These are phyloP conservation scores for Mycosphaerella sp. DNA, from an alignment of 2,329 filamentous ascomycete genomes.

Conservation along the genomic window DNA sequence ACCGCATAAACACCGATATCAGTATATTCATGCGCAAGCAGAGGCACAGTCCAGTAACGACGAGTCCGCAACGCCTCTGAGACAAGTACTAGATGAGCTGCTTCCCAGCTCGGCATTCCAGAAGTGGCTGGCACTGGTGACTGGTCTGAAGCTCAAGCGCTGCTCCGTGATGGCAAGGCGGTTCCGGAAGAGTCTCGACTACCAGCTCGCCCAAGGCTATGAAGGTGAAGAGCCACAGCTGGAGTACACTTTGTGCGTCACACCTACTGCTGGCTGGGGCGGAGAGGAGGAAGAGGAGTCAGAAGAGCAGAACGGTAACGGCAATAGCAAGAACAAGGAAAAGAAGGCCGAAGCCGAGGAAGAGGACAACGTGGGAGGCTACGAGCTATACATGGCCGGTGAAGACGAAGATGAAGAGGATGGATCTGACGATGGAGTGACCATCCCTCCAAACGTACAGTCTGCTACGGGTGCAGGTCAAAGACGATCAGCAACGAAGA, in stretches of 20 bases:
- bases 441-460: slow-evolving; percentile 31
- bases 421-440: slow-evolving; percentile 37
- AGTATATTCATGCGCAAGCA: slow-evolving; percentile 60
- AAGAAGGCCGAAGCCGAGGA: slow-evolving; percentile 40
- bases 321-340: slow-evolving; percentile 29
- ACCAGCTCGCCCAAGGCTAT: slow-evolving; percentile 85
- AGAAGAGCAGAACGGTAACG: slow-evolving; percentile 38
- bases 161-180: slow-evolving; percentile 75
- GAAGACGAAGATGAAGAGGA: slow-evolving; percentile 63
- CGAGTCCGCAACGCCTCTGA: slow-evolving; percentile 52
- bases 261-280: slow-evolving; percentile 79
- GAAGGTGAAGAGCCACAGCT: slow-evolving; percentile 65
- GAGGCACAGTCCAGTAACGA: slow-evolving; percentile 8
- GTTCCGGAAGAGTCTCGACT: slow-evolving; percentile 82
- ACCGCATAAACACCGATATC: slow-evolving; percentile 90
- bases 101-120: slow-evolving; percentile 81
- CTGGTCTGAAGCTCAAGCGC: slow-evolving; percentile 65
- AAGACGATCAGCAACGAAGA: slow-evolving; percentile 35
- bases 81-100: slow-evolving; percentile 70
- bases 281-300: slow-evolving; percentile 59
- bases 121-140: slow-evolving; percentile 82
- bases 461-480: slow-evolving; percentile 45
- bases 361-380: slow-evolving; percentile 62
- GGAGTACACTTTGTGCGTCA: slow-evolving; percentile 82
- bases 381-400: slow-evolving; percentile 90